phyloP scores from a whole-genome alignment of 345 rosid genomes.

The Mercurialis annua region DNA sequence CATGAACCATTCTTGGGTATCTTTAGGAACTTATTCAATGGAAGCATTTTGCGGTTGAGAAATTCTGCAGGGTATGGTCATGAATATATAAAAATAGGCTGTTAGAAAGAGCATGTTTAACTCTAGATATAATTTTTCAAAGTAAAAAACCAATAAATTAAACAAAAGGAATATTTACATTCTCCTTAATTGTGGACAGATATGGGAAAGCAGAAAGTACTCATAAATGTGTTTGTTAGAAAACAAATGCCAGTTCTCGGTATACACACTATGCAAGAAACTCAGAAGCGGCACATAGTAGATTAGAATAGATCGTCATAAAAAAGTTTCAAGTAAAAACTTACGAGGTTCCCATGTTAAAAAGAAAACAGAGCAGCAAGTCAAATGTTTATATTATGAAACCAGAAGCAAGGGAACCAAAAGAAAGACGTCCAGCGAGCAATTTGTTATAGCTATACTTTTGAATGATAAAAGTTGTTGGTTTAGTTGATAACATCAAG shows the following conservation, averaged over 20 bases:
- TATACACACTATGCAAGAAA: background rate
- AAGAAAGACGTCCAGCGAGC: background rate
- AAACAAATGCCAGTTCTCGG: background rate
- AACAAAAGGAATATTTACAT: background rate
- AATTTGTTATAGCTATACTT: background rate
- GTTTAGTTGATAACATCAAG: background rate
- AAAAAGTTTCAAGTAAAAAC: background rate
- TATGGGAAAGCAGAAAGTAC: background rate
- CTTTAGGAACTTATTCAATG: constrained; percentile 29
- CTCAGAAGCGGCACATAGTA: background rate
- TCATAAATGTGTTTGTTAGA: background rate
- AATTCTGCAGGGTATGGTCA: constrained; percentile 27
- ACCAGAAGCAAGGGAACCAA: background rate
- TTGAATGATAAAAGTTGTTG: background rate
- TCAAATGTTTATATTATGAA: background rate
- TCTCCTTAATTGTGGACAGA: background rate
- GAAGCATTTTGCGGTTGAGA: constrained; percentile 49
- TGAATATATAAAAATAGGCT: background rate
- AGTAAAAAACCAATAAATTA: background rate
- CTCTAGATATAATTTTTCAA: background rate
- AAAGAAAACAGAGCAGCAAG: background rate
- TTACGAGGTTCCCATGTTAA: background rate
- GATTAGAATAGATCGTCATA: background rate
- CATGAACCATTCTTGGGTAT: constrained; percentile 50
- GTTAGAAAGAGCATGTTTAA: background rate